These are phyloP conservation scores for Pilaira anomala DNA, from an alignment of 192 early-diverging fungal species.

Conservation along the genomic window DNA sequence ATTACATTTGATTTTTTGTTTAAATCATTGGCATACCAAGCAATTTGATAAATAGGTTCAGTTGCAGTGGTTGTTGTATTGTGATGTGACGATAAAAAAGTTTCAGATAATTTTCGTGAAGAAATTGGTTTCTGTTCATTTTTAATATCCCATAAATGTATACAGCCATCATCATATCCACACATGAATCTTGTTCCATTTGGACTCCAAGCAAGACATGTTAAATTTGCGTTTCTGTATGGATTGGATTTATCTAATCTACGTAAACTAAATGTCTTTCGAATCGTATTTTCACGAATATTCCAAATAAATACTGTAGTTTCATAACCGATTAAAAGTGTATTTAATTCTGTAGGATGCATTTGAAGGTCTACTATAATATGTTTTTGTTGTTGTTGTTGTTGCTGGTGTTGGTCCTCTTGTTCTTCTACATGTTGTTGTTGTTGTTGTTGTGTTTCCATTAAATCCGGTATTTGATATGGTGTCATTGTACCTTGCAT, in stretches of 20 bases:
- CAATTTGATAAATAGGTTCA: conserved; percentile 46
- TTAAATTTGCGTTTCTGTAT: conserved; percentile 28
- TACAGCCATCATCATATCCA: conserved; percentile 41
- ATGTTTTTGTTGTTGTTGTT: conserved; percentile 1
- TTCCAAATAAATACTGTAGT: conserved; percentile 50
- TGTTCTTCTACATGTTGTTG: conserved; percentile 7
- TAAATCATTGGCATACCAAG: conserved; percentile 38
- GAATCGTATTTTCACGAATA: conserved; percentile 37
- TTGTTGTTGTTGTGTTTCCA: too few relatives aligned
- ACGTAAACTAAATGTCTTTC: conserved; percentile 31
- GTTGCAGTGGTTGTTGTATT: conserved; percentile 19
- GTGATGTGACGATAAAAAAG: conserved; percentile 14
- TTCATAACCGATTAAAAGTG: conserved; percentile 53
- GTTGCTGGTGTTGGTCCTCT: conserved; percentile 19
- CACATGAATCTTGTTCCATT: conserved; percentile 46
- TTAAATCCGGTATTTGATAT: conserved; percentile 43
- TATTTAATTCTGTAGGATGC: conserved; percentile 49
- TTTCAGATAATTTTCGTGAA: conserved; percentile 31
- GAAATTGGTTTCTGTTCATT: conserved; percentile 27
- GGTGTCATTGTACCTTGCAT: conserved; percentile 33
- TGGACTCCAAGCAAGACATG: conserved; percentile 46
- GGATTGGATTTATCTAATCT: conserved; percentile 9
- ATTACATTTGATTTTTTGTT: conserved; percentile 38
- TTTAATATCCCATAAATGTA: conserved; percentile 46
- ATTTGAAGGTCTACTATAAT: conserved; percentile 46